Evolutionary conservation across 331 rosid genomes (phyloP), one percentile per base, ranked within the genome.

Genomic region (Cucumis variabilis): DNA sequence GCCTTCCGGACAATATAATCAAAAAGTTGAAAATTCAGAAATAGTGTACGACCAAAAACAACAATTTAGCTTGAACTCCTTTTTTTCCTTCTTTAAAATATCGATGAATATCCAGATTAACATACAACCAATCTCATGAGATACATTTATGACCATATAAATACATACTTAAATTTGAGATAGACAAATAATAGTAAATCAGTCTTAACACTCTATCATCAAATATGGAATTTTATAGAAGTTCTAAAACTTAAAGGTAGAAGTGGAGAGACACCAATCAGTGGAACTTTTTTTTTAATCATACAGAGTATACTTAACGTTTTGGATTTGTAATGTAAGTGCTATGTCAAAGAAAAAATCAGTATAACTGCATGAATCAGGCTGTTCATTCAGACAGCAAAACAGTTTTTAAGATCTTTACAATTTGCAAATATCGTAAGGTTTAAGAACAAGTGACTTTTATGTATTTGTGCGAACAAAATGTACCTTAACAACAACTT

Each of bases 401-500:
- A 37, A 3, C 3, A 73, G 17, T 73, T 73, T 72, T 16, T 30
- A 72, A 72, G 33, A 11, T 11, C 48, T 41, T 11, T 4, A 77
- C 83, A 77, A 4, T n/a, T 7, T 6, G 55, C 12, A 75, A 21
- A 75, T 23, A 46, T 46, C 30, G 24, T 21, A 48, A 0, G 55
- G 5, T 24, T 23, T 13, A n/a, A 50, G 83, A 50, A 77, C 23
- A 41, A 75, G 13, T 15, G 7, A 14, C 23, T 24, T 53, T 77
- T 75, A 25, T 27, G 84, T 17, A 19, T 28, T 74, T 74, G 76
- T 71, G 41, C 9, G 70, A 80, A 30, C 15, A 28, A 28, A 58
- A 9, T 75, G n/a, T 90, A 96, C 99, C 96, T 96, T 91, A n/a
- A 95, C 95, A 2, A 92, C 96, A 70, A 88, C 58, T 55, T 90